Conservation (phyloP, 2,329 filamentous ascomycete genomes). For the Nothophaeocryptopus gaeumannii region DNA sequence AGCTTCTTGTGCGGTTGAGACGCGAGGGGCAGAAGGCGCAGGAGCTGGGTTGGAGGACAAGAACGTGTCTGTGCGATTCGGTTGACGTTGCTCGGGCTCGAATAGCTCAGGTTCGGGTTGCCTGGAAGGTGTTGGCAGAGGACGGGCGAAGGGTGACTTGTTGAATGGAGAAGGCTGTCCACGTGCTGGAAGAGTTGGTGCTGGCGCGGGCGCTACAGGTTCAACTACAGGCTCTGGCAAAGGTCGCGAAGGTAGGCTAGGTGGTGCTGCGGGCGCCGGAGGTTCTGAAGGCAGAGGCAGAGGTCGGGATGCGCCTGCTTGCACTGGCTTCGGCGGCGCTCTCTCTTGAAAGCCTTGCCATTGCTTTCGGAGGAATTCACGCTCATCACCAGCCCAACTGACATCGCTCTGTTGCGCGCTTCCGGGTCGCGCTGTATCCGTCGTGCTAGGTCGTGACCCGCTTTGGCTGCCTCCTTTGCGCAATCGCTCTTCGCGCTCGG, state of each 20-base stretch:
- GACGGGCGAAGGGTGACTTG: constrained; percentile 25
- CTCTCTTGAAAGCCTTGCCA: constrained; percentile 45
- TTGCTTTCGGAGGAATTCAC: constrained; percentile 60
- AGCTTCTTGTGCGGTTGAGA: constrained; percentile 50
- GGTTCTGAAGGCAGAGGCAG: constrained; percentile 22
- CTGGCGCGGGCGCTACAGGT: constrained; percentile 24
- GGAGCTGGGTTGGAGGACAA: constrained; percentile 57
- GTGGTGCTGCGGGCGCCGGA: constrained; percentile 15
- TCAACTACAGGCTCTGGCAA: constrained; percentile 22
- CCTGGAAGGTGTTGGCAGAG: constrained; percentile 25
- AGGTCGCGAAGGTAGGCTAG: constrained; percentile 20
- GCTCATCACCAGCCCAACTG: constrained; percentile 66
- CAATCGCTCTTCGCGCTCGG: constrained; percentile 56
- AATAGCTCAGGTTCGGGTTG: constrained; percentile 21
- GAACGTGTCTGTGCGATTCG: constrained; percentile 57
- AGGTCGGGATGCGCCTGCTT: constrained; percentile 38
- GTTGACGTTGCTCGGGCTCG: constrained; percentile 22
- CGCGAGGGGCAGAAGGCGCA: constrained; percentile 37
- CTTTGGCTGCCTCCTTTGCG: constrained; percentile 34
- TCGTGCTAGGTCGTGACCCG: constrained; percentile 37
- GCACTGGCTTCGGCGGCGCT: constrained; percentile 29
- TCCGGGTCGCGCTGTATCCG: constrained; percentile 23
- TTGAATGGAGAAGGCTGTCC: constrained; percentile 45
- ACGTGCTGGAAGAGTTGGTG: constrained; percentile 41
- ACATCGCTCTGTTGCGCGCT: constrained; percentile 52